These are phyloP conservation scores for Phytopythium aichiense DNA, from an alignment of 352 stramenopile genomes.

Conservation along the genomic window DNA sequence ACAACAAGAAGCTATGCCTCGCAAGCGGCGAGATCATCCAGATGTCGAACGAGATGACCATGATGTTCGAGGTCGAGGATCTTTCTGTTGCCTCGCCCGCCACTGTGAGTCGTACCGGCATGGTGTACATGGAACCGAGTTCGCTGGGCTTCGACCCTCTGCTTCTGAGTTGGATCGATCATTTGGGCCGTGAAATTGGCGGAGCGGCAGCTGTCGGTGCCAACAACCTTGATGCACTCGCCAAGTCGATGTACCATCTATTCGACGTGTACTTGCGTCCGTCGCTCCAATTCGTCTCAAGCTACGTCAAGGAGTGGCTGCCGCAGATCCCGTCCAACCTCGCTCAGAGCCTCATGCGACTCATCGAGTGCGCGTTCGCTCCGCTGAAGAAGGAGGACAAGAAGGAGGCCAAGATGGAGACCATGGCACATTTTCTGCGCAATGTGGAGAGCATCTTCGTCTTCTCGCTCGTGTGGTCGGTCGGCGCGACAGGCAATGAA, in stretches of 20 bases:
- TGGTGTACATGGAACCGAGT: constrained; percentile 96
- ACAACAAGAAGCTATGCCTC: constrained; percentile 95
- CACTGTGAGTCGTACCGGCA: constrained; percentile 93
- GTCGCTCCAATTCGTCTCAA: constrained; percentile 78
- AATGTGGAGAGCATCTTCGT: constrained; percentile 91
- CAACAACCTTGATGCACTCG: constrained; percentile 46
- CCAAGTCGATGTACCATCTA: constrained; percentile 51
- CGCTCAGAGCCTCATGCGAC: constrained; percentile 85
- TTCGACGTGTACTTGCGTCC: constrained; percentile 88
- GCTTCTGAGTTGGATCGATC: constrained; percentile 87
- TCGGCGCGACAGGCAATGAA: constrained; percentile 89
- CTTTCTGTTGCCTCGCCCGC: constrained; percentile 91
- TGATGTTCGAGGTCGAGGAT: constrained; percentile 98
- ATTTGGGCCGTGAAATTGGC: constrained; percentile 53
- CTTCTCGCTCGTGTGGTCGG: constrained; percentile 91
- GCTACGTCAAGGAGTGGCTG: constrained; percentile 89
- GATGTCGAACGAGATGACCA: constrained; percentile 95
- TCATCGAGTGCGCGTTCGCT: constrained; percentile 91
- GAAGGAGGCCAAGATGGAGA: constrained; percentile 74
- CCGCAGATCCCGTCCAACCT: constrained; percentile 91
- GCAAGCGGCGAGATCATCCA: constrained; percentile 94
- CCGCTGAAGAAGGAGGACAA: constrained; percentile 82
- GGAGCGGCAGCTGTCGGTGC: constrained; percentile 28
- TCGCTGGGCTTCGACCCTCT: constrained; percentile 90
- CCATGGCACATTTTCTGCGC: constrained; percentile 54